These are phyloP conservation scores for Erythrophleum ivorense DNA, from an alignment of 331 rosid species.

Conservation along the genomic window DNA sequence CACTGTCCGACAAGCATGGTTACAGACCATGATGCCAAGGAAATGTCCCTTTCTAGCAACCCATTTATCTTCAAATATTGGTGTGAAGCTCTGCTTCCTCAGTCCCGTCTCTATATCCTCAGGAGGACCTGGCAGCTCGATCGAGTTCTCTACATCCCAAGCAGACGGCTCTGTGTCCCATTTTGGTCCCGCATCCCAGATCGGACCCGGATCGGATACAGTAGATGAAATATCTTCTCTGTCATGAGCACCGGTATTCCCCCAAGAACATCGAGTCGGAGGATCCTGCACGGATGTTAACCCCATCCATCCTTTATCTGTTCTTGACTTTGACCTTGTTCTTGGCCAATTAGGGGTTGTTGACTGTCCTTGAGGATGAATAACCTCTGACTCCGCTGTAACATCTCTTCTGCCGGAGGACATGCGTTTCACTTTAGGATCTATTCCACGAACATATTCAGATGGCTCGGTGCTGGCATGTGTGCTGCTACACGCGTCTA, in stretches of 20 bases:
- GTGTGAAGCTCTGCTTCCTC: conserved; percentile 61
- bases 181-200: conserved; percentile 95
- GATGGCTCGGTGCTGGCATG: conserved; percentile 94
- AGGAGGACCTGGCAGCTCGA: conserved; percentile 83
- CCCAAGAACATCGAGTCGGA: conserved; percentile 83
- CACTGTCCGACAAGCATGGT: conserved; percentile 94
- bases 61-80: conserved; percentile 77
- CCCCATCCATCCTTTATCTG: conserved; percentile 89
- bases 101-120: conserved; percentile 65
- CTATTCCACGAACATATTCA: conserved; percentile 88
- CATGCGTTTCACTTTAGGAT: conserved; percentile 83
- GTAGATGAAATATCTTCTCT: conserved; percentile 94
- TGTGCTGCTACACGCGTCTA: conserved; percentile 74
- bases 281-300: conserved; percentile 75
- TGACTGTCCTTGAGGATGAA: conserved; percentile 89
- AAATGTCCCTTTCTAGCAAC: conserved; percentile 77
- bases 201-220: conserved; percentile 95
- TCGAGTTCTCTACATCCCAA: conserved; percentile 89
- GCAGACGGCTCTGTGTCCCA: conserved; percentile 83
- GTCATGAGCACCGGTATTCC: conserved; percentile 66
- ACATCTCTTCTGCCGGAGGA: conserved; percentile 78
- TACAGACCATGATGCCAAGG: conserved; percentile 87
- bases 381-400: conserved; percentile 85
- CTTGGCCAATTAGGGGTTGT: conserved; percentile 96
- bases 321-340: conserved; percentile 87